Conservation (phyloP, 2,329 filamentous ascomycete genomes). For the Hirsutella thompsonii region DNA sequence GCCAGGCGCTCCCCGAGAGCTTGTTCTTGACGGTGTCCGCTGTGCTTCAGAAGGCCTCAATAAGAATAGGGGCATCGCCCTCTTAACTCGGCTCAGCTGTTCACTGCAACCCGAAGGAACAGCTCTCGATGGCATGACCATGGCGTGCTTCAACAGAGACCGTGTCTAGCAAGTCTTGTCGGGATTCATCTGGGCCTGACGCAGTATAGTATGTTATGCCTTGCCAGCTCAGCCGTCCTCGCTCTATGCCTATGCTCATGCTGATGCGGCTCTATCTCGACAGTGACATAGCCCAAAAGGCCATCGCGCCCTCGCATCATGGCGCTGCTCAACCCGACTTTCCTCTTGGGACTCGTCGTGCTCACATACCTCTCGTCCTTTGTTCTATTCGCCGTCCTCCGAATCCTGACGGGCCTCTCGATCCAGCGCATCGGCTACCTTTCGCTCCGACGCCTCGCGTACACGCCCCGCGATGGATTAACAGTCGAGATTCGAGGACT, state of each 20-base stretch:
- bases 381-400: constrained; percentile 81
- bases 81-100: not conserved
- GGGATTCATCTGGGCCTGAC: not conserved
- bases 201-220: not conserved
- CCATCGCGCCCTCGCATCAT: constrained; percentile 23
- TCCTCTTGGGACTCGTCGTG: constrained; percentile 74
- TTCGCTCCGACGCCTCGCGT: constrained; percentile 80
- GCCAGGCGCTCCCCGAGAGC: too few relatives aligned
- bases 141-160: not conserved
- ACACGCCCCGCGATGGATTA: constrained; percentile 78
- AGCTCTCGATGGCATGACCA: not conserved
- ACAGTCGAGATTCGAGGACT: constrained; percentile 82
- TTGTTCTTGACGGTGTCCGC: too few relatives aligned
- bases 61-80: not conserved
- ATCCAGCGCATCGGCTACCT: constrained; percentile 93
- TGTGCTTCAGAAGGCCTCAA: too few relatives aligned
- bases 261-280: not conserved
- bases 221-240: too few relatives aligned
- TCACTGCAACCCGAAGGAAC: not conserved
- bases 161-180: not conserved
- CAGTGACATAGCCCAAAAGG: constrained; percentile 2
- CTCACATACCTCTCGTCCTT: constrained; percentile 86
- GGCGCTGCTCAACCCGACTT: constrained; percentile 62
- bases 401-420: constrained; percentile 85
- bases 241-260: not conserved